Evolutionary conservation across 2,329 filamentous ascomycete genomes (phyloP), one percentile per base, ranked within the genome.

Genomic region (Talaromyces islandicus): DNA sequence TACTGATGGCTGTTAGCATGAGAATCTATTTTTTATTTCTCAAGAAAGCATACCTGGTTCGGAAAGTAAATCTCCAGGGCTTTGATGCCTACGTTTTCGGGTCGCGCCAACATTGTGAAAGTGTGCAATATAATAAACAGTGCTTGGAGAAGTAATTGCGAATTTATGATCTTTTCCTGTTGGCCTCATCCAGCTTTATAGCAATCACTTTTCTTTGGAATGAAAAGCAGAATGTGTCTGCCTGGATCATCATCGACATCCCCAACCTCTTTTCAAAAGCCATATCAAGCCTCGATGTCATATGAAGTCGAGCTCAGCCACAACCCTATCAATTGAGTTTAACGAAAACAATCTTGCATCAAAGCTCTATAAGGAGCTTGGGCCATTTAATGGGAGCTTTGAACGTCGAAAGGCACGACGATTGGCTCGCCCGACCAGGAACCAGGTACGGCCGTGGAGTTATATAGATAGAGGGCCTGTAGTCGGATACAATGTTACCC

Each of bases 1-100:
- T 90, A 93, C 90, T 93, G 64, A 60, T 50, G 27, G 53, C 48
- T 52, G 48, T 52, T 27, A 52, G 25, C 6, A 52, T n/a, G 2
- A 10, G 10, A 3, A n/a, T 25, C 24, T 6, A 29, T n/a, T 7
- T 27, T 29, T 9, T 27, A 51, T 25, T 51, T 10, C 30, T 27
- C 24, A 14, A n/a, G 14, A 11, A 25, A 29, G 10, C 14, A 27
- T 52, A 52, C 48, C 25, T 52, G 48, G 48, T 52, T 52, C 48
- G 48, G 48, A 19, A 52, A 52, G 48, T 52, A 52, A 21, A 52
- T 30, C 14, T 52, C 48, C 24, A 52, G 14, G 25, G 48, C 48
- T 29, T 52, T 52, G 27, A 52, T 52, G 25, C 48, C 48, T 4
- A 52, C 48, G 9, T 52, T 52, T 10, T 52, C 24, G 12, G 48